Base-by-base conservation (phyloP, 2,329 filamentous ascomycete genomes). In the Aureobasidium sp. region DNA sequence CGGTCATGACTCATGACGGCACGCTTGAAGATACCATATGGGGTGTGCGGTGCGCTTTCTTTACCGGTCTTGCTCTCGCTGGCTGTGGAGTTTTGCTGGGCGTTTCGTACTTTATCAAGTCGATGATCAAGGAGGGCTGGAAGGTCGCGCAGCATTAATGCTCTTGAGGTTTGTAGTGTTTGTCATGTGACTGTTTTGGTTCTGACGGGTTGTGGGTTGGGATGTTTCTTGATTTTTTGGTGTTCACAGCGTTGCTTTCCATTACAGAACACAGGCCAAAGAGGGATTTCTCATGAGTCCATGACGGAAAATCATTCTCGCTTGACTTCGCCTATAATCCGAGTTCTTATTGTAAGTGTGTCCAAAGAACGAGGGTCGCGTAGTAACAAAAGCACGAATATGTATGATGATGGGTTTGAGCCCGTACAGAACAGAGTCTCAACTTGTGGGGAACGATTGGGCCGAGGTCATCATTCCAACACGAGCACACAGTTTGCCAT, bases 21-120 rank as follows among this genome's bases (percentile, higher is more conserved):
- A 62, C 57, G 15, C 34, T 49, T 11, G 58, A n/a, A 27, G 62
- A 62, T 31, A 27, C 61, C 3, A 25, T 68, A 44, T 52, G 58
- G 29, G 68, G 67, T 17, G 68, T 68, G 25, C 57, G 68, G 12
- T 66, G 65, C 27, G 67, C 66, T 2, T 69, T 66, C 65, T 69
- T 66, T 34, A 65, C 68, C 37, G 68, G 67, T 29, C 67, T 68
- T 17, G 67, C 66, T 1, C 62, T 69, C 9, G 67, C 65, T 36
- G 66, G 63, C 2, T 48, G 66, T n/a, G 68, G 64, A 20, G 59
- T 68, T 11, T 45, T 65, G 12, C 64, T 68, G 7, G 63, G 63
- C 41, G 63, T 65, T 1, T 51, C 67, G 47, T 69, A 65, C 49
- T 68, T 70, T 41, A 27, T 64, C 22, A 62, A 47, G 53, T 58